phyloP scores from a whole-genome alignment of 108 stramenopile species.

The Skeletonema grethae region DNA sequence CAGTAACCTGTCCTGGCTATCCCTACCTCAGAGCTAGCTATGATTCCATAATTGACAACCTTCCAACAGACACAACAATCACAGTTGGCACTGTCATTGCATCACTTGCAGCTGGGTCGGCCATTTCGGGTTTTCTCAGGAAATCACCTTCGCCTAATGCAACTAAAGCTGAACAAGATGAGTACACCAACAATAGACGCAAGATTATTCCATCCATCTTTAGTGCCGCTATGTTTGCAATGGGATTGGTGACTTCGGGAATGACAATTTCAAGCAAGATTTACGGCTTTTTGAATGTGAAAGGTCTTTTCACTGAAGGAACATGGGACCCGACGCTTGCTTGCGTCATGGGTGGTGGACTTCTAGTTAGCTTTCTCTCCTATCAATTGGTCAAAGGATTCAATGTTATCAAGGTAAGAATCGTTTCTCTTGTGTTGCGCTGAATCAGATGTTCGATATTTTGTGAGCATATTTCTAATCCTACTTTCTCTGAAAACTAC shows the following conservation, averaged over 20 bases:
- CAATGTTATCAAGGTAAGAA: slow-evolving; percentile 36
- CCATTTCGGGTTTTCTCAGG: slow-evolving; percentile 20
- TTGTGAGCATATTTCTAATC: too few species aligned
- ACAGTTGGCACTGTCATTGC: slow-evolving; percentile 31
- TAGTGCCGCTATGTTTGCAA: slow-evolving; percentile 32
- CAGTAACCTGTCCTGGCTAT: slow-evolving; percentile 42
- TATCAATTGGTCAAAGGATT: slow-evolving; percentile 69
- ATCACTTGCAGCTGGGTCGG: slow-evolving; percentile 13
- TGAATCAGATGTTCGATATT: too few species aligned
- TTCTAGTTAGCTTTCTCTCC: slow-evolving; percentile 54
- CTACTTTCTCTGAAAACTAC: not conserved
- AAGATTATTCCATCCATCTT: slow-evolving; percentile 40
- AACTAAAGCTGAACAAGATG: slow-evolving; percentile 20
- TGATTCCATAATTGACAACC: slow-evolving; percentile 15
- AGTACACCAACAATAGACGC: slow-evolving; percentile 25
- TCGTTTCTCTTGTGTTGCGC: not conserved
- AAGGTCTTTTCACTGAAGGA: slow-evolving; percentile 38
- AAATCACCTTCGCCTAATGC: slow-evolving; percentile 14
- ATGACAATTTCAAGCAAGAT: slow-evolving; percentile 77
- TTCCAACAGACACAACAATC: slow-evolving; percentile 15
- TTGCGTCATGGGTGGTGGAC: slow-evolving; percentile 81
- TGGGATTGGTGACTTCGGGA: slow-evolving; percentile 63
- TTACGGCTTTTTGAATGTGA: slow-evolving; percentile 65
- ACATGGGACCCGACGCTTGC: slow-evolving; percentile 83
- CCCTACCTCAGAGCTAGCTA: slow-evolving; percentile 24